A percentile compares a stretch with the other conserved stretches of the same genome.
phyloP scores from a whole-genome alignment of 495 filamentous ascomycete species.

The Penicillium angulare region DNA sequence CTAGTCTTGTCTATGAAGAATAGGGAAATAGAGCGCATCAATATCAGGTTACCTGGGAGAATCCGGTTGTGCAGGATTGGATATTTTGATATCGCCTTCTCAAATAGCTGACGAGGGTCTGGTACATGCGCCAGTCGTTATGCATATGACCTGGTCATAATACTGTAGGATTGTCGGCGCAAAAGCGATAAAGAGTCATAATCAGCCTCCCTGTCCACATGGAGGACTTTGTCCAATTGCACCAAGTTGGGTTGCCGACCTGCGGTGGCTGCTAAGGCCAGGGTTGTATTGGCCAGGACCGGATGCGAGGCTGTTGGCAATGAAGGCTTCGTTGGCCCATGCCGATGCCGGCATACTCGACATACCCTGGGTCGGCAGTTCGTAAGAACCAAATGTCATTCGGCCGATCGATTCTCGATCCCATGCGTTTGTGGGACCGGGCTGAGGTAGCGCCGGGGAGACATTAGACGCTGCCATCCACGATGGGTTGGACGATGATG shows the following conservation, averaged over 20 bases:
- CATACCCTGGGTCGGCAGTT: slow-evolving; percentile 29
- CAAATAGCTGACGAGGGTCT: neutral
- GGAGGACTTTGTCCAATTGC: slow-evolving; percentile 47
- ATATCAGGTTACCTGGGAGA: neutral
- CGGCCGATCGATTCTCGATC: slow-evolving; percentile 21
- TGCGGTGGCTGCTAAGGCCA: slow-evolving; percentile 29
- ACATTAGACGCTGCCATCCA: slow-evolving; percentile 27
- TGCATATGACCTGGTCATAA: no score
- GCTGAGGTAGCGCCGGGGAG: neutral
- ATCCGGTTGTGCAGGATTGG: slow-evolving; percentile 1
- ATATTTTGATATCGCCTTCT: neutral
- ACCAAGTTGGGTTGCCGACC: slow-evolving; percentile 35
- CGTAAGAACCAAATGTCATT: slow-evolving; percentile 19
- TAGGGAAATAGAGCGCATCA: neutral
- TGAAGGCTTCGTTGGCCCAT: slow-evolving; percentile 46
- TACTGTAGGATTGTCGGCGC: no score
- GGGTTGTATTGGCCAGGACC: slow-evolving; percentile 23
- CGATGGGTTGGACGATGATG: slow-evolving; percentile 21
- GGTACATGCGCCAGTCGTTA: neutral
- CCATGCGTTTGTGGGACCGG: slow-evolving; percentile 21
- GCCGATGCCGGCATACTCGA: slow-evolving; percentile 32
- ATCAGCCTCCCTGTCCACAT: slow-evolving; percentile 51
- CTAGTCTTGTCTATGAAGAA: neutral
- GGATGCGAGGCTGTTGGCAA: slow-evolving; percentile 35
- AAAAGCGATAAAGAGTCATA: neutral